Percentiles rank a stretch among this genome's conserved stretches.
phyloP scores from a whole-genome alignment of 2,329 filamentous ascomycete species.

The Aspergillus neotritici region DNA sequence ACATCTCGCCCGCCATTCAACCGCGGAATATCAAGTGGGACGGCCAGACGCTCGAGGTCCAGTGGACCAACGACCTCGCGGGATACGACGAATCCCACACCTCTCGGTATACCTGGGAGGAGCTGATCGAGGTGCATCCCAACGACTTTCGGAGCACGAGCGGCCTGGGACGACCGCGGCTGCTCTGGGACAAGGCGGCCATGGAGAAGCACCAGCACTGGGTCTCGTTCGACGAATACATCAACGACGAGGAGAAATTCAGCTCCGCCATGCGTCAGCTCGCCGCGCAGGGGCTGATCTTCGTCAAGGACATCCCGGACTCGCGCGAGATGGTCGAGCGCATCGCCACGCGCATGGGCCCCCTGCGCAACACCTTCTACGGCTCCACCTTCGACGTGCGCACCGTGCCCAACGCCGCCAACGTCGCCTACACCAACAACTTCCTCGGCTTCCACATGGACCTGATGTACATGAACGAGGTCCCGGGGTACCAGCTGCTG shows the following conservation, averaged over 20 bases:
- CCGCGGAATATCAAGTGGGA: constrained; percentile 33
- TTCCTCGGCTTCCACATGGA: constrained; percentile 90
- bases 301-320: constrained; percentile 68
- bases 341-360: constrained; percentile 68
- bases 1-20: constrained; percentile 52
- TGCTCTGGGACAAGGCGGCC: constrained; percentile 32
- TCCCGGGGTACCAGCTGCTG: constrained; percentile 77
- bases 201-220: constrained; percentile 46
- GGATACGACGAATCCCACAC: constrained; percentile 38
- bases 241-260: constrained; percentile 55
- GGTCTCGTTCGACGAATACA: constrained; percentile 67
- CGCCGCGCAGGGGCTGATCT: constrained; percentile 64
- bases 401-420: constrained; percentile 75
- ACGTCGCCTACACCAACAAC: constrained; percentile 82
- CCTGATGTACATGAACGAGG: constrained; percentile 74
- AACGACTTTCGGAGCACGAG: constrained; percentile 9
- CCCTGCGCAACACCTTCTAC: constrained; percentile 82
- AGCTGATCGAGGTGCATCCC: too few species aligned
- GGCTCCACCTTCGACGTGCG: constrained; percentile 85
- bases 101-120: too few species aligned
- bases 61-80: constrained; percentile 56
- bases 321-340: constrained; percentile 59
- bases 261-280: constrained; percentile 59
- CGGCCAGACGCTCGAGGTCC: constrained; percentile 47
- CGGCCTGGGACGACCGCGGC: constrained; percentile 22